A percentile compares a stretch with the other conserved stretches of the same genome.
Conservation (phyloP, 2,329 filamentous ascomycete species). For the Phymatotrichopsis omnivora region DNA sequence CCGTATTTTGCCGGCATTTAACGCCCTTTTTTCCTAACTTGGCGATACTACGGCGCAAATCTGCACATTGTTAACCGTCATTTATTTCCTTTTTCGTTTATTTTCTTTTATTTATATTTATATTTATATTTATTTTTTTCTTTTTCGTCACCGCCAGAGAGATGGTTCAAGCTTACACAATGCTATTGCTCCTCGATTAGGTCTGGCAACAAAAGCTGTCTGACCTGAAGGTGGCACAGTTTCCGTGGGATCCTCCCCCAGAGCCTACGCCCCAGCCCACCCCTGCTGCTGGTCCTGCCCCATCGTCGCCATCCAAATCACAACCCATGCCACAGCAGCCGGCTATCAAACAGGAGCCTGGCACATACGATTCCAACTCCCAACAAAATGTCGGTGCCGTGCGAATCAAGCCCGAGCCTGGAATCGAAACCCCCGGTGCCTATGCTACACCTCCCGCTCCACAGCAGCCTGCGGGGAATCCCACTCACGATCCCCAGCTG, state of each 20-base stretch:
- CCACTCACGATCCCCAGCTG: slow-evolving; percentile 32
- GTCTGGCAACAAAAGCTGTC: slow-evolving; percentile 92
- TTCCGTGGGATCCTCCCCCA: slow-evolving; percentile 78
- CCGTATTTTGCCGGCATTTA: slow-evolving; percentile 18
- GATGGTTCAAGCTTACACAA: too few relatives aligned
- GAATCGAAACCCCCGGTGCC: slow-evolving; percentile 34
- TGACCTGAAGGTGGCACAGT: slow-evolving; percentile 69
- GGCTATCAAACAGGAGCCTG: slow-evolving; percentile 27
- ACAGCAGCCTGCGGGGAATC: slow-evolving; percentile 31
- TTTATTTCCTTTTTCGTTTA: slow-evolving; percentile 15
- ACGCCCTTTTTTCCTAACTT: slow-evolving; percentile 20
- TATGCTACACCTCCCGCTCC: slow-evolving; percentile 35
- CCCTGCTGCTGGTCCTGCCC: slow-evolving; percentile 33
- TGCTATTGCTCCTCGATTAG: too few relatives aligned
- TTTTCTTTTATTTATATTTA: slow-evolving; percentile 19
- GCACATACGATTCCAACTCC: slow-evolving; percentile 31
- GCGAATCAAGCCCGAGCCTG: slow-evolving; percentile 40
- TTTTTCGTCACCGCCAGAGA: slow-evolving; percentile 18
- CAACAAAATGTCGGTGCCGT: slow-evolving; percentile 29
- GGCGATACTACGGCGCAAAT: slow-evolving; percentile 18
- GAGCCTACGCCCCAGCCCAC: slow-evolving; percentile 36
- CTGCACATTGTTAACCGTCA: too few relatives aligned
- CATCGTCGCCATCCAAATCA: slow-evolving; percentile 29
- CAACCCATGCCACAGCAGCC: slow-evolving; percentile 36
- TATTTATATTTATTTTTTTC: slow-evolving; percentile 11